Conservation (phyloP, 495 filamentous ascomycete genomes). For the Xylaria venustula region DNA sequence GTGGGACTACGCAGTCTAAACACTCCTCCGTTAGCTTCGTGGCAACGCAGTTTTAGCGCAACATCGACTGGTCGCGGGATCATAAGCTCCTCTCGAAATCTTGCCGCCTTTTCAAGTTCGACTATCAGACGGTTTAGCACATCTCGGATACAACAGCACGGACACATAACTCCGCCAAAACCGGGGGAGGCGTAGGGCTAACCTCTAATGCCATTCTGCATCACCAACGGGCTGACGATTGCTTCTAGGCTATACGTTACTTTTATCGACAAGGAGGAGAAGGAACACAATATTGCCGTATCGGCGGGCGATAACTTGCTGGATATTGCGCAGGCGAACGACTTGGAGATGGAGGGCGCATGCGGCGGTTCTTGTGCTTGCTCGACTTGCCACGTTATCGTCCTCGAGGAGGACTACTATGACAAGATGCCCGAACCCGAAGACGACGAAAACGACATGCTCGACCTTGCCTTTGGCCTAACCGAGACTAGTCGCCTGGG, state of each 20-base stretch:
- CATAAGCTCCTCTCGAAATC: not conserved
- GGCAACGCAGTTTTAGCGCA: not conserved
- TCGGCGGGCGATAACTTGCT: slow-evolving; percentile 85
- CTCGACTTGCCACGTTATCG: slow-evolving; percentile 96
- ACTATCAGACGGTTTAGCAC: slow-evolving; percentile 63
- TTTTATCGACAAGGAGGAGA: slow-evolving; percentile 91
- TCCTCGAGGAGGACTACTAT: slow-evolving; percentile 77
- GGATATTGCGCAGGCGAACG: slow-evolving; percentile 91
- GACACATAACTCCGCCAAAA: slow-evolving; percentile 79
- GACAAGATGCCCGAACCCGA: slow-evolving; percentile 90
- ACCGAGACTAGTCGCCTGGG: slow-evolving; percentile 96
- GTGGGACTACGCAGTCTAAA: not conserved
- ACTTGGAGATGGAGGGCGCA: slow-evolving; percentile 97
- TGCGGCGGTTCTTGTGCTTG: slow-evolving; percentile 96
- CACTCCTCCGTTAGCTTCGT: not conserved
- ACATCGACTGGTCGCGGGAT: not conserved
- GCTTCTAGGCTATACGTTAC: slow-evolving; percentile 74
- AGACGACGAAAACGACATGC: slow-evolving; percentile 99
- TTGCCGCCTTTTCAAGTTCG: slow-evolving; percentile 8
- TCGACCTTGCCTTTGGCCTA: slow-evolving; percentile 92
- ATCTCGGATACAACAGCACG: slow-evolving; percentile 61
- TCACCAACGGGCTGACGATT: not conserved
- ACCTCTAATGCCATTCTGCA: slow-evolving; percentile 3
- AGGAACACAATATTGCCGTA: slow-evolving; percentile 72
- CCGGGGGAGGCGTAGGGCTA: slow-evolving; percentile 85